Evolutionary conservation across 2,329 filamentous ascomycete genomes (phyloP).

Genomic region (Chaetomium sp.): DNA sequence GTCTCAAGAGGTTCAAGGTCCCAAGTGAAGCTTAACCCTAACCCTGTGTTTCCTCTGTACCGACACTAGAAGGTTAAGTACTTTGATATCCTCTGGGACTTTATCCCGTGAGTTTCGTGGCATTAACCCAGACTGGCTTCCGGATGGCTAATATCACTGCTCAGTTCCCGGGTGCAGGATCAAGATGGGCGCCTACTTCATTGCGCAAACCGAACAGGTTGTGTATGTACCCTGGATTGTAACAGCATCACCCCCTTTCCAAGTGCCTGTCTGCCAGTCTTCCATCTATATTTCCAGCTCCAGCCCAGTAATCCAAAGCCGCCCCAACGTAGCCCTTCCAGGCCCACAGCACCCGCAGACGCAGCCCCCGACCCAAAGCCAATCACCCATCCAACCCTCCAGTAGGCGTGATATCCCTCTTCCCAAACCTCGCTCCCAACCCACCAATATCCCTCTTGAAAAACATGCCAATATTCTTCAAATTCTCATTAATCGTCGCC

Average conservation of each 20-base stretch:
- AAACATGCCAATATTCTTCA: constrained; percentile 96
- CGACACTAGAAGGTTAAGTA: too few relatives aligned
- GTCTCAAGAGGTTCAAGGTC: background rate
- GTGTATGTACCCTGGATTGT: background rate
- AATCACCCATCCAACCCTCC: constrained; percentile 32
- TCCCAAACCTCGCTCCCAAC: constrained; percentile 73
- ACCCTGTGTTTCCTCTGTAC: too few relatives aligned
- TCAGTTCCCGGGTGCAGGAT: background rate
- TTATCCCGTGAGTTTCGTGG: too few relatives aligned
- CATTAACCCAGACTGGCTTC: too few relatives aligned
- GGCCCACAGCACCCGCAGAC: background rate
- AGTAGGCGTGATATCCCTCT: constrained; percentile 51
- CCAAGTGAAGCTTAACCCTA: background rate
- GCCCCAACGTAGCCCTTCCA: background rate
- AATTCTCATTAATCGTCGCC: constrained; percentile 83
- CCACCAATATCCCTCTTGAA: constrained; percentile 85
- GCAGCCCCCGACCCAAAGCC: background rate
- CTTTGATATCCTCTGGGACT: too few relatives aligned
- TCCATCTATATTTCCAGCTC: background rate
- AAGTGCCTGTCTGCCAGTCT: background rate
- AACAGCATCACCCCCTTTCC: background rate
- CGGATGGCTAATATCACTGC: background rate
- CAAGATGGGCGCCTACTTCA: background rate
- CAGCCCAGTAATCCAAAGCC: background rate
- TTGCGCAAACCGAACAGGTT: background rate